Evolutionary conservation across 257 asterid species (phyloP), one percentile per base, ranked within the genome.

Genomic region (Solanum piurae): DNA sequence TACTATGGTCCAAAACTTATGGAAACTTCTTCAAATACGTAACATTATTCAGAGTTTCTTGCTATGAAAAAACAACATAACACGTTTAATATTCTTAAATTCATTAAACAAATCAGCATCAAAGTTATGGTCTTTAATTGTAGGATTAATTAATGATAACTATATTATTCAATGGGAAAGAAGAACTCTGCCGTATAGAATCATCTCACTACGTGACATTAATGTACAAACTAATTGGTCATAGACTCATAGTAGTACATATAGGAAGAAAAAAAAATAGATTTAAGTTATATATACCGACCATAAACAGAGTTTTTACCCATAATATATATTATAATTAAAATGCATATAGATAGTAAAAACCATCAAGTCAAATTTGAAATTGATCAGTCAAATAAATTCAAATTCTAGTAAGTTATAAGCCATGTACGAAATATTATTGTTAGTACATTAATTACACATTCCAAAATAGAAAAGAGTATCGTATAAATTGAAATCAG

Each of bases 11-110:
- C 68, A 27, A 66, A 49, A 86, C 29, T 40, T 86, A 73, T 34
- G 60, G 58, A 9, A 71, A 86, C 44, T 86, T 73, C 29, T 73
- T 86, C 31, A 73, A 69, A 44, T 42, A 44, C 14, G 27, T 80
- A 8, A 49, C 7, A 46, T 80, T 46, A 80, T 14, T 29, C 18
- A 82, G 86, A 6, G 4, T 49, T 82, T 27, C 86, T 18, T 71
- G 52, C 34, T 44, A 52, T 29, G 71, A 71, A 55, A 44, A 55
- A 44, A 38, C 33, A 86, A 46, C 34, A 49, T 11, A 49, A 38
- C 84, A 73, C 58, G 58, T 86, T 86, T 73, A 86, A 46, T 72
- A 73, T 72, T 86, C 69, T 37, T 37, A 86, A 52, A 86, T 86
- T 49, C 66, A 72, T 36, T 73, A 77, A 33, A 73, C 33, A 86